Evolutionary conservation across 192 early-diverging fungal genomes (phyloP), one percentile per base, ranked within the genome.

Genomic region (Umbelopsis vinacea): DNA sequence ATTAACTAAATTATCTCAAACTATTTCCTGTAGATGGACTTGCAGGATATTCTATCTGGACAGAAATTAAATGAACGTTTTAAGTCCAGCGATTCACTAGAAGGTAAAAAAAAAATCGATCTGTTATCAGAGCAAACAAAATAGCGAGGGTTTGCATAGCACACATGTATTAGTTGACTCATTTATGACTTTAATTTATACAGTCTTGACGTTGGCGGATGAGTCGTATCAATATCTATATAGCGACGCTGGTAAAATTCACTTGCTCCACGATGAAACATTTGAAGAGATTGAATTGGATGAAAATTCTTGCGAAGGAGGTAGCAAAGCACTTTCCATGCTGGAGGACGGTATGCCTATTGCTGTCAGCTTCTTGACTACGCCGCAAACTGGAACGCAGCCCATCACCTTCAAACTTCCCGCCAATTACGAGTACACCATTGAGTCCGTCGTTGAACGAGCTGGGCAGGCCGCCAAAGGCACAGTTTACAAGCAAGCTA

Each of bases 151-250:
- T n/a, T 47, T 2, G 46, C 46, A 24, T 38, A 2, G 22, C 1
- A 7, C 43, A 38, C 4, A 8, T 52, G 19, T 29, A 17, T n/a
- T n/a, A n/a, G n/a, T n/a, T n/a, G n/a, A n/a, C n/a, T n/a, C n/a
- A n/a, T n/a, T n/a, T n/a, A n/a, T 35, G 35, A 52, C 15, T 14
- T 3, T 10, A 23, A 29, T 11, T 26, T 1, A 23, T 67, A 19
- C 1, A 81, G 90, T 92, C 29, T 85, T 89, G 74, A 81, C 87
- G 33, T 71, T 96, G 43, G 82, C 85, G 0, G 86, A 87, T 57
- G 86, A 90, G 69, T 57, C 79, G 46, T 90, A 89, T 75, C 89
- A 92, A 82, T 94, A 82, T 69, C 84, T 96, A 9, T 96, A 96
- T 74, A 72, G 77, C 23, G 89, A 85, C 48, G 89, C 86, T 47